Evolutionary conservation across 2,329 filamentous ascomycete genomes (phyloP).

Genomic region (Ophiocordyceps robertsii): DNA sequence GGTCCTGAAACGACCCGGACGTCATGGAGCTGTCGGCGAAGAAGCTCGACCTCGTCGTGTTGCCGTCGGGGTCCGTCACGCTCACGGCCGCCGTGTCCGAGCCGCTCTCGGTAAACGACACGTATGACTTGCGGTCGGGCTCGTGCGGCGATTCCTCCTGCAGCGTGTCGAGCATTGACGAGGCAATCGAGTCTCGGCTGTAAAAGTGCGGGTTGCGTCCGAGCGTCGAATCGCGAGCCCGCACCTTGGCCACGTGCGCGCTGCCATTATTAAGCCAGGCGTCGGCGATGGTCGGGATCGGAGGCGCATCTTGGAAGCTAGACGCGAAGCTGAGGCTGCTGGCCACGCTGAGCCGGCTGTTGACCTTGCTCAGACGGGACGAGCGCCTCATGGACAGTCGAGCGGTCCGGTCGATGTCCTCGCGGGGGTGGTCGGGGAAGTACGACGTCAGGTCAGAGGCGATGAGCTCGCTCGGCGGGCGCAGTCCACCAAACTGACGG

Average conservation of each 20-base stretch:
- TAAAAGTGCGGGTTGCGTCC: slow-evolving; percentile 24
- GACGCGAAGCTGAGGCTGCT: slow-evolving; percentile 91
- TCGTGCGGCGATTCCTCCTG: slow-evolving; percentile 83
- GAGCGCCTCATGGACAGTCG: slow-evolving; percentile 85
- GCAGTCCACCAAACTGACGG: slow-evolving; percentile 77
- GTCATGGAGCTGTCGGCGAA: slow-evolving; percentile 63
- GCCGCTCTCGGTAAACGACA: slow-evolving; percentile 69
- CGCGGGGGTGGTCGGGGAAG: slow-evolving; percentile 87
- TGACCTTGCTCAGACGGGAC: slow-evolving; percentile 79
- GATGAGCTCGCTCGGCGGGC: slow-evolving; percentile 93
- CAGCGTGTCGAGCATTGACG: slow-evolving; percentile 75
- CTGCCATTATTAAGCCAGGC: slow-evolving; percentile 59
- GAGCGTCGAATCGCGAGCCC: slow-evolving; percentile 36
- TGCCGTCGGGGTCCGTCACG: slow-evolving; percentile 65
- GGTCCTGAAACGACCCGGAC: slow-evolving; percentile 65
- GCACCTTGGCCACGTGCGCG: slow-evolving; percentile 23
- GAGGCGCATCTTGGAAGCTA: slow-evolving; percentile 82
- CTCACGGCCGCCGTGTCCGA: slow-evolving; percentile 59
- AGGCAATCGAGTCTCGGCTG: slow-evolving; percentile 80
- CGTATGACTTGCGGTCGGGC: slow-evolving; percentile 86
- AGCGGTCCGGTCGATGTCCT: slow-evolving; percentile 92
- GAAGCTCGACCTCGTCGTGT: slow-evolving; percentile 61
- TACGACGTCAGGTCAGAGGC: slow-evolving; percentile 93
- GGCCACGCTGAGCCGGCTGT: slow-evolving; percentile 83
- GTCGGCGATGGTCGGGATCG: slow-evolving; percentile 90